Evolutionary conservation across 345 rosid genomes (phyloP), one percentile per base, ranked within the genome.

Genomic region (Eucalyptus regnans): DNA sequence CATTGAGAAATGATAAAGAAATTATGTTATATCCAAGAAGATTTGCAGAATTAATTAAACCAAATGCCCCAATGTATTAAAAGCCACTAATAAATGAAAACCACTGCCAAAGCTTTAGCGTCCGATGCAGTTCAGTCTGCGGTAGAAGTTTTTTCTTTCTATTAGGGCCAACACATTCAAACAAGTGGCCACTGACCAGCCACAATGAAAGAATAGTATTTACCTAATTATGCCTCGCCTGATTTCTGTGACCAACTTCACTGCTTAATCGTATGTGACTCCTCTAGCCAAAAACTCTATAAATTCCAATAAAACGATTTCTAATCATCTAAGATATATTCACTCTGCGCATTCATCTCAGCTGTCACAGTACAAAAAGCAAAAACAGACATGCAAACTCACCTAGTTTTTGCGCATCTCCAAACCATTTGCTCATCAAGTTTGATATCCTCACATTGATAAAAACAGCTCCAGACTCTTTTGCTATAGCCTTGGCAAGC

Each of bases 391-490:
- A 2, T 71, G 7, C 6, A 13, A 86, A 92, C 98, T 91, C 91
- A 97, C 99, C 99, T 79, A 98, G 99, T 94, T 98, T 98, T 92
- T 96, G 99, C 80, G 99, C 98, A 94, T 97, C 99, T 88, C 99
- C 99, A 94, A 98, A 97, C 99, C 99, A 96, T 91, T 97, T 96
- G 98, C 99, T 97, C 99, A 96, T 97, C 23, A 98, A 92, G 93
- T 96, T 96, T 2, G 99, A 95, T 83, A 98, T 92, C 94, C 94
- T 92, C 44, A 98, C 99, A 90, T 98, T 98, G 48, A 97, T 98
- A 88, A 97, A 98, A 90, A 98, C 98, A 91, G 99, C 99, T 89
- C 99, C 98, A 18, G 99, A 98, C 88, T 98, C 99, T 92, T 93
- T 98, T 17, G 99, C 99, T 90, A 98, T 97, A 88, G 99, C 99